These are phyloP conservation scores for Ceratocystis papillata DNA, from an alignment of 2,329 filamentous ascomycete species.

Conservation along the genomic window DNA sequence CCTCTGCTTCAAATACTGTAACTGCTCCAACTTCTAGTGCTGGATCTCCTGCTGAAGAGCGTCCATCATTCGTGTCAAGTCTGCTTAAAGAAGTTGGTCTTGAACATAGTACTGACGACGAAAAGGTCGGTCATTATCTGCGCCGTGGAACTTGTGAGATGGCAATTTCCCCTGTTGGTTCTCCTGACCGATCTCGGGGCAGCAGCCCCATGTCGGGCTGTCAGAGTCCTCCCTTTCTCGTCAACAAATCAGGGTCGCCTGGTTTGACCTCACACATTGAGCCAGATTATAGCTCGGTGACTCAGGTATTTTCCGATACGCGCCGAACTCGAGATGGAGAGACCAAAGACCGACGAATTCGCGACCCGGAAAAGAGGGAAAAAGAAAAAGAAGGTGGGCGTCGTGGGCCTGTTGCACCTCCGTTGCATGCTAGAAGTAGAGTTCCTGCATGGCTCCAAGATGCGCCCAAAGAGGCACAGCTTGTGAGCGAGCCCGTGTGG, in stretches of 20 bases:
- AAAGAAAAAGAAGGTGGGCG: conserved; percentile 11
- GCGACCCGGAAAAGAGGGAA: neutral
- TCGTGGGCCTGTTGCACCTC: conserved; percentile 3
- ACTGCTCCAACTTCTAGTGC: conserved; percentile 13
- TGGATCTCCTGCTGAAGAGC: conserved; percentile 33
- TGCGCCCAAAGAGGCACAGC: conserved; percentile 4
- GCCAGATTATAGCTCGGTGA: conserved; percentile 44
- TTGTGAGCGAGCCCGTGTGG: conserved; percentile 2
- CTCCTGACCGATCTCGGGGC: conserved; percentile 52
- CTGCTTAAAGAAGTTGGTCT: conserved; percentile 79
- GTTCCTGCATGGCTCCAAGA: conserved; percentile 14
- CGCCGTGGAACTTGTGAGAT: conserved; percentile 25
- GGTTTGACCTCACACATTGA: conserved; percentile 60
- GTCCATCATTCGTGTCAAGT: conserved; percentile 74
- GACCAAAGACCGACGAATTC: neutral
- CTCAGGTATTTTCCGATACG: neutral
- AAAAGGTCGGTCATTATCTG: conserved; percentile 37
- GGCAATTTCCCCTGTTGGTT: conserved; percentile 37
- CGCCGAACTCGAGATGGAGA: conserved; percentile 2
- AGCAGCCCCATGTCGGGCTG: conserved; percentile 58
- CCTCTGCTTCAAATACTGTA: neutral
- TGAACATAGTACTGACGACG: conserved; percentile 48
- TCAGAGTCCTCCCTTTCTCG: conserved; percentile 55
- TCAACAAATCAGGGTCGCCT: conserved; percentile 49
- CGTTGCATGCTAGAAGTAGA: neutral